Evolutionary conservation across 164 flowering plant genomes (phyloP).

Genomic region (Nelumbo lutea): DNA sequence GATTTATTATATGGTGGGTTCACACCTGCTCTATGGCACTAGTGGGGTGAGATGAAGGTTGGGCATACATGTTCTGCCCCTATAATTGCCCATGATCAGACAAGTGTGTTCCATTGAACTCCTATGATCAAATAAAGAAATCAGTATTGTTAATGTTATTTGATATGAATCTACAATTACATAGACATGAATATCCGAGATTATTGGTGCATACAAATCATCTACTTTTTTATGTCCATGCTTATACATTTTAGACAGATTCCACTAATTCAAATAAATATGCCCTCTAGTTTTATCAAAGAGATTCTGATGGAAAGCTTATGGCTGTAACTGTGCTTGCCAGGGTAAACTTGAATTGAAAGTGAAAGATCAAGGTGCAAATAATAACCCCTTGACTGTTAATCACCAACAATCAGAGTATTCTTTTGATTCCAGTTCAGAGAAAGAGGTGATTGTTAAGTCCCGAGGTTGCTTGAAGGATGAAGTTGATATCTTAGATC

Average conservation of each 20-base stretch:
- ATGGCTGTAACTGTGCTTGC: constrained; percentile 13
- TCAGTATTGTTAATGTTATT: background rate
- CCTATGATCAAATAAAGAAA: background rate
- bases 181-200: too few species aligned
- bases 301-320: constrained; percentile 6
- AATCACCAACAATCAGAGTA: constrained; percentile 7
- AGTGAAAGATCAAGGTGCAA: constrained; percentile 11
- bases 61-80: background rate
- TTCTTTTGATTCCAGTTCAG: constrained; percentile 20
- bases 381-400: constrained; percentile 5
- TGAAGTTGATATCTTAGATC: constrained; percentile 14
- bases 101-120: background rate
- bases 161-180: background rate
- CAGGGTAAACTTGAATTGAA: constrained; percentile 28
- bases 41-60: background rate
- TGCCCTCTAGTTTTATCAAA: background rate
- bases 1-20: background rate
- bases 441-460: constrained; percentile 14
- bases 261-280: background rate
- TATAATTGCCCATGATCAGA: background rate
- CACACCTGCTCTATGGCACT: background rate
- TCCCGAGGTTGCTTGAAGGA: constrained; percentile 23
- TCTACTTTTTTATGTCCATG: background rate
- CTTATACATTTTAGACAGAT: background rate
- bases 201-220: too few species aligned